Evolutionary conservation across 78 protist species (phyloP), one percentile per base, ranked within the genome.

Genomic region (Dictyostelium brefeldianum): DNA sequence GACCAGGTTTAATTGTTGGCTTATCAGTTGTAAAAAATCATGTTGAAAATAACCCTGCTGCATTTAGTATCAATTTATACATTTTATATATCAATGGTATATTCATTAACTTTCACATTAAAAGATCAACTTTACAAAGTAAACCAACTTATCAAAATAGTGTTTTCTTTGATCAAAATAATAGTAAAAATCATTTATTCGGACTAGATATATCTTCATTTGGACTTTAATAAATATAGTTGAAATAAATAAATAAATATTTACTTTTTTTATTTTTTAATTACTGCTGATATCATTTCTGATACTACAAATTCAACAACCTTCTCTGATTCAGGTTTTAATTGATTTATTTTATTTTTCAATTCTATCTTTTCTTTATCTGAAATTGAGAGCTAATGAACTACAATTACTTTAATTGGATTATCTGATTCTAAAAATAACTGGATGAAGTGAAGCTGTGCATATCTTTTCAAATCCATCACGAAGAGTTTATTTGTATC

Each of bases 1-100:
- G 83, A 46, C 84, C 92, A 56, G 36, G 78, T 0, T 47, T 87
- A 46, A 77, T 87, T 2, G 53, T 77, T 77, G 92, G 92, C 3
- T 20, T 87, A 56, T 51, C 74, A 0, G 31, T 87, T 4, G 82
- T 57, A 3, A 74, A 50, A 12, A 74, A 87, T 27, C 29, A 87
- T 20, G 22, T 56, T 17, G 27, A 65, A 14, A n/a, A n/a, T 8
- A 77, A 9, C 20, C 78, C 82, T 22, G 48, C 78, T 14, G 50
- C 22, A 6, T 87, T 87, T 36, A 77, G 70, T 62, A 53, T 87
- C 5, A 31, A 64, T 47, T 77, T 87, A n/a, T 77, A 87, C 65
- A 67, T 77, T 1, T 56, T 87, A 11, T 87, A 87, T 31, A 77
- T 87, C 50, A 87, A 87, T 59, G 92, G 92, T 64, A 31, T 77